phyloP scores from a whole-genome alignment of 768 basidiomycete genomes.

The Plicaturopsis crispa region DNA sequence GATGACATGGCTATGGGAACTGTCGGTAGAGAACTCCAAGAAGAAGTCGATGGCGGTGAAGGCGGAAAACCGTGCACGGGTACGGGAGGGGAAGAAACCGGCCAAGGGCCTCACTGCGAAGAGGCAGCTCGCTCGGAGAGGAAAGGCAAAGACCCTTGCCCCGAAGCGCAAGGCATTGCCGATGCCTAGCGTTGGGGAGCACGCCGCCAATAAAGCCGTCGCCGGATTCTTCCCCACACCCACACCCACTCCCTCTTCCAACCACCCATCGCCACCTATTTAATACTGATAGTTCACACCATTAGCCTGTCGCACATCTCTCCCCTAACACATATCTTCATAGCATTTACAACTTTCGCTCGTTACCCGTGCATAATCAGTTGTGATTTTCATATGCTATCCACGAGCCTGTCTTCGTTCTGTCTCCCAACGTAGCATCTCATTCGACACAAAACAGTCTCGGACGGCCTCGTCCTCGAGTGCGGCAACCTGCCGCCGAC shows the following conservation, averaged over 20 bases:
- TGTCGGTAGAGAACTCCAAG: conserved; percentile 1
- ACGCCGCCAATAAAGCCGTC: conserved; percentile 13
- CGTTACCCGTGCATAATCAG: not conserved
- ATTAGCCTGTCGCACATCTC: not conserved
- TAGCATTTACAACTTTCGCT: not conserved
- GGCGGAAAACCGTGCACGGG: conserved; percentile 10
- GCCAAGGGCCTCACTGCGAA: conserved; percentile 16
- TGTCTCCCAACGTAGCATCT: conserved; percentile 62
- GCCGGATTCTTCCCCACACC: no score
- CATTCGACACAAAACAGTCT: conserved; percentile 67
- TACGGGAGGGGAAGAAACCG: conserved; percentile 14
- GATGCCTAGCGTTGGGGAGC: conserved; percentile 1
- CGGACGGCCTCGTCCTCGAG: conserved; percentile 61
- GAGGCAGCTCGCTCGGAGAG: no score
- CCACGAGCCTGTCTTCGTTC: conserved; percentile 10
- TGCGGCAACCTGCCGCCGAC: conserved; percentile 57
- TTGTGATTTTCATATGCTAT: not conserved
- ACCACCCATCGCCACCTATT: no score
- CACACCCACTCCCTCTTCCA: no score
- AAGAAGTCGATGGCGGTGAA: conserved; percentile 2
- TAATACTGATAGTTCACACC: no score
- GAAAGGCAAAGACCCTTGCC: no score
- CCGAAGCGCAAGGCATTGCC: no score
- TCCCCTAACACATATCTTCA: not conserved
- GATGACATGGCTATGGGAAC: not conserved